These are phyloP conservation scores for Curvularia sp. DNA, from an alignment of 2,329 filamentous ascomycete genomes.

Conservation along the genomic window DNA sequence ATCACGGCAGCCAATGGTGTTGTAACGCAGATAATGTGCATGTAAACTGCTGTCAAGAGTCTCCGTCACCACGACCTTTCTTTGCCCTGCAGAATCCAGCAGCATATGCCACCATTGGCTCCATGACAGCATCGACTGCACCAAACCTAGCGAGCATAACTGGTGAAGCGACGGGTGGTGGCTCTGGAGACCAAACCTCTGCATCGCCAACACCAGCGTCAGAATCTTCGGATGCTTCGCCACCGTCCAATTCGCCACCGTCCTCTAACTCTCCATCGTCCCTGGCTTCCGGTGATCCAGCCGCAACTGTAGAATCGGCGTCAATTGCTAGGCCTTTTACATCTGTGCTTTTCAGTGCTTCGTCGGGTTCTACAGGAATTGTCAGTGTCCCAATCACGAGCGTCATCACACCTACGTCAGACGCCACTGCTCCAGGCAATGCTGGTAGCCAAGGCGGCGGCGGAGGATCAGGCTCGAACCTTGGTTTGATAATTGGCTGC, in stretches of 20 bases:
- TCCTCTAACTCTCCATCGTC: constrained; percentile 14
- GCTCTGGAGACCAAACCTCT: constrained; percentile 8
- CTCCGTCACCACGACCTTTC: constrained; percentile 42
- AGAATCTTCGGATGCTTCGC: neutral
- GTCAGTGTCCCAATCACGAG: constrained; percentile 32
- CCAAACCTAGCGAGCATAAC: constrained; percentile 39
- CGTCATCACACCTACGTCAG: constrained; percentile 24
- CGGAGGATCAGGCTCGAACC: constrained; percentile 29
- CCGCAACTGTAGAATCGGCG: constrained; percentile 2
- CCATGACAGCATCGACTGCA: constrained; percentile 26
- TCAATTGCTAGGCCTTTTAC: constrained; percentile 27
- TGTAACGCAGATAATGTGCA: constrained; percentile 41
- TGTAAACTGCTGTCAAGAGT: constrained; percentile 46
- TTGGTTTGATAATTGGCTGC: constrained; percentile 45
- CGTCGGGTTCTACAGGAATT: constrained; percentile 36
- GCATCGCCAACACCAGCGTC: constrained; percentile 25
- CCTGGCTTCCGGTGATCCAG: constrained; percentile 5
- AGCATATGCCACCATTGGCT: constrained; percentile 44
- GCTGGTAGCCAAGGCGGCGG: constrained; percentile 8
- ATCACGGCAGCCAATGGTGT: constrained; percentile 47
- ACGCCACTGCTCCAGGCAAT: constrained; percentile 5
- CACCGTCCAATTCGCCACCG: constrained; percentile 18
- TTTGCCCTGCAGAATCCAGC: constrained; percentile 43
- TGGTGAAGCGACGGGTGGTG: constrained; percentile 28
- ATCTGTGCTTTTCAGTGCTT: constrained; percentile 33